phyloP scores from a whole-genome alignment of 805 yeast genomes.

The Candida arabinofermentans region DNA sequence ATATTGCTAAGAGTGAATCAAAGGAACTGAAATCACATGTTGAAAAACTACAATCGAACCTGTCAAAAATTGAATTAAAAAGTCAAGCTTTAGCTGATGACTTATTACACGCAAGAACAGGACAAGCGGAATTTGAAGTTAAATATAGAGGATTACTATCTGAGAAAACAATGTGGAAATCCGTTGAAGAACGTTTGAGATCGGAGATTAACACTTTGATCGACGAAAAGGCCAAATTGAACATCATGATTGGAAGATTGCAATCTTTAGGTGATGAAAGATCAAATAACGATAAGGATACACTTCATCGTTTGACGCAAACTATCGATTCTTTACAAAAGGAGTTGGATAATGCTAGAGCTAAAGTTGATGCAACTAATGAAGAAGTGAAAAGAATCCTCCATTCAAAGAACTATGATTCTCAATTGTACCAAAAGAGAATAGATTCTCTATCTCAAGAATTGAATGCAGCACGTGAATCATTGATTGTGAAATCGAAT shows the following conservation, averaged over 20 bases:
- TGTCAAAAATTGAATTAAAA: constrained; percentile 45
- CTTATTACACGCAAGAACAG: constrained; percentile 47
- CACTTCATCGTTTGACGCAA: constrained; percentile 44
- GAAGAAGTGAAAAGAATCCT: constrained; percentile 49
- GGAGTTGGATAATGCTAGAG: constrained; percentile 41
- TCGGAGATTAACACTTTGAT: constrained; percentile 49
- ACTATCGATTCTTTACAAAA: constrained; percentile 47
- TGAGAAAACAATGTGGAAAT: constrained; percentile 49
- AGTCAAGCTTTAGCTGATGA: constrained; percentile 50
- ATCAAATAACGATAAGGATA: constrained; percentile 45
- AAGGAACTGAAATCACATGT: constrained; percentile 39
- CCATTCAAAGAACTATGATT: constrained; percentile 53
- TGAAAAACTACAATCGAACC: constrained; percentile 37
- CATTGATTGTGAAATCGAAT: constrained; percentile 38
- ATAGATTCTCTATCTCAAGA: constrained; percentile 51
- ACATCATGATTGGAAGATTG: constrained; percentile 51
- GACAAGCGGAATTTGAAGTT: constrained; percentile 39
- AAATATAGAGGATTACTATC: constrained; percentile 46
- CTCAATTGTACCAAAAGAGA: constrained; percentile 55
- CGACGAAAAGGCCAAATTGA: constrained; percentile 57
- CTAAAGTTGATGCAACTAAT: constrained; percentile 41
- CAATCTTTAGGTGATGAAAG: constrained; percentile 63
- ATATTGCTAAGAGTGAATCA: constrained; percentile 41
- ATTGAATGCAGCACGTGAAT: constrained; percentile 37
- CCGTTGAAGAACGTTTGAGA: constrained; percentile 46